Evolutionary conservation across 768 basidiomycete species (phyloP).

Genomic region (Panellus pusillus): DNA sequence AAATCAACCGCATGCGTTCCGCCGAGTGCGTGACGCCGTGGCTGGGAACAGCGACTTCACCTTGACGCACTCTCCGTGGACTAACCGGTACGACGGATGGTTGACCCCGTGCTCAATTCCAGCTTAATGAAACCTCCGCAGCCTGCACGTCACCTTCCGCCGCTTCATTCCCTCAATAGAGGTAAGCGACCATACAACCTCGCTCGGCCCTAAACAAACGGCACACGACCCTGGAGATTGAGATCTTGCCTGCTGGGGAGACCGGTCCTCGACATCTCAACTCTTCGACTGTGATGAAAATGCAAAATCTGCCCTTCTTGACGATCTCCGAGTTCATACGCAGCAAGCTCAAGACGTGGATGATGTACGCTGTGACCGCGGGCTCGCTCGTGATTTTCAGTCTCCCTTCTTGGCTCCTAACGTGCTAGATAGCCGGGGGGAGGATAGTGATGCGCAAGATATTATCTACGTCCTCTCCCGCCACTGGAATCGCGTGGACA

Average conservation of each 20-base stretch:
- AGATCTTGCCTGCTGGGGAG: constrained; percentile 81
- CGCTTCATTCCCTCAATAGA: constrained; percentile 77
- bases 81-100: constrained; percentile 59
- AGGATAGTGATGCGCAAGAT: constrained; percentile 75
- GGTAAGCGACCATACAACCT: constrained; percentile 40
- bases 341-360: constrained; percentile 83
- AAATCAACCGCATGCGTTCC: constrained; percentile 65
- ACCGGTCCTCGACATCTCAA: constrained; percentile 77
- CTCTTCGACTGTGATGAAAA: constrained; percentile 60
- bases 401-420: constrained; percentile 9
- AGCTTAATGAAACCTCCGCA: constrained; percentile 29
- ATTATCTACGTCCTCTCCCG: constrained; percentile 68
- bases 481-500: constrained; percentile 82
- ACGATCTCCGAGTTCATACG: constrained; percentile 84
- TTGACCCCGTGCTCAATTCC: constrained; percentile 1
- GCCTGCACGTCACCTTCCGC: constrained; percentile 75
- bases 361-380: constrained; percentile 54
- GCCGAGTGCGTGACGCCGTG: constrained; percentile 76
- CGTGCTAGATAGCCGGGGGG: constrained; percentile 52
- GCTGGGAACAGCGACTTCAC: constrained; percentile 64
- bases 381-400: constrained; percentile 6
- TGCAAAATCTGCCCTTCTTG: constrained; percentile 77
- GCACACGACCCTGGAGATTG: constrained; percentile 52
- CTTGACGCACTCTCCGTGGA: constrained; percentile 79
- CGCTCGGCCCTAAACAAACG: constrained; percentile 10